Evolutionary conservation across 163 green algal genomes (phyloP), one percentile per base, ranked within the genome.

Genomic region (Coccomyxa subellipsoidea): DNA sequence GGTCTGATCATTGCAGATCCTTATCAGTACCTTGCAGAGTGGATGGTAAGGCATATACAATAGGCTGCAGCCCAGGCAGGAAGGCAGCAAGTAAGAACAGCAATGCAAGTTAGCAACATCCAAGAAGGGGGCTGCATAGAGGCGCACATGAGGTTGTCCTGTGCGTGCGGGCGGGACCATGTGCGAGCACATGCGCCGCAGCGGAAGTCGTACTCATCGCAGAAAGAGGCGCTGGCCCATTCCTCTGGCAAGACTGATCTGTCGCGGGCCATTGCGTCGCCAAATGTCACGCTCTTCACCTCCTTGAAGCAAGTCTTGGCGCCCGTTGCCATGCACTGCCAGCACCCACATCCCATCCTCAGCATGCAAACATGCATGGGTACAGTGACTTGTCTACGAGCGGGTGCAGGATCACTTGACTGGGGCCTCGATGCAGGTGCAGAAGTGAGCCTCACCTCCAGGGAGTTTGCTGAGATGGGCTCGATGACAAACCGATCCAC

Each of bases 91-190:
- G 47, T 18, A 66, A 12, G 47, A 18, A 29, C 47, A 66, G 47
- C 12, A 29, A 18, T 66, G 12, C 12, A 29, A 66, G 12, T 66
- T 66, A 66, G 18, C 12, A 29, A 12, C 47, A 66, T 10, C n/a
- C n/a, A n/a, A n/a, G n/a, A n/a, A n/a, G n/a, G n/a, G n/a, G n/a
- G n/a, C n/a, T n/a, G n/a, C n/a, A 18, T 7, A n/a, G 38, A 54
- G 0, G 82, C 84, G 85, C 79, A 95, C 93, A 97, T 90, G 27
- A 98, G 91, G 81, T 97, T 96, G 82, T 98, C 94, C 86, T 96
- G 86, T 0, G 94, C 91, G 82, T 98, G 94, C 5, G 90, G 84
- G 0, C 95, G 83, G 82, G 90, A 92, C 94, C 94, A 98, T 0
- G 94, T 98, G 75, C 94, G 90, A 0, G 90, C 91, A 9, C 89